These are phyloP conservation scores for Aspergillus pseudotamarii DNA, from an alignment of 2,329 filamentous ascomycete genomes.

Conservation along the genomic window DNA sequence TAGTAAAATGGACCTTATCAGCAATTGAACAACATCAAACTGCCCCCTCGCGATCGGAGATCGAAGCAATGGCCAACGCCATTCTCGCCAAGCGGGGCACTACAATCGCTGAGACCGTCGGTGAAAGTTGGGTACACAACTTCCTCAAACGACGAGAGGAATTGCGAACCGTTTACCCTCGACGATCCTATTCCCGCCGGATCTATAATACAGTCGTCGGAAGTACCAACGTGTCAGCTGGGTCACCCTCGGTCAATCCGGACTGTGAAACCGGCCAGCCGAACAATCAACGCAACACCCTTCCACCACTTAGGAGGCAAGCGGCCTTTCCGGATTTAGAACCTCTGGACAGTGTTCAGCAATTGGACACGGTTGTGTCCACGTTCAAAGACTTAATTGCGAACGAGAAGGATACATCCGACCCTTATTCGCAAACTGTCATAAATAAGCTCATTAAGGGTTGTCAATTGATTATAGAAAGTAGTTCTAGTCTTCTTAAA, in stretches of 20 bases:
- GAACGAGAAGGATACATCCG: neutral
- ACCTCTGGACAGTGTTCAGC: neutral
- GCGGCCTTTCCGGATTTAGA: neutral
- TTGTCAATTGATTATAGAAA: neutral
- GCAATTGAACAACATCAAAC: constrained; percentile 5
- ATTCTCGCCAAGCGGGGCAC: constrained; percentile 1
- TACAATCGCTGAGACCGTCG: constrained; percentile 1
- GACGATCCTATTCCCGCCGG: constrained; percentile 11
- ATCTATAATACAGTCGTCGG: neutral
- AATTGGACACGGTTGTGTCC: neutral
- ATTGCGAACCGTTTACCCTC: constrained; percentile 5
- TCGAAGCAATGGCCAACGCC: constrained; percentile 16
- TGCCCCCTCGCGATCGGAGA: neutral
- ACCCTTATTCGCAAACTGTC: neutral
- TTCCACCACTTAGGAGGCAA: neutral
- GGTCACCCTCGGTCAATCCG: neutral
- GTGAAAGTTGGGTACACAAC: constrained; percentile 13
- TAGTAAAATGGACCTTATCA: constrained; percentile 11
- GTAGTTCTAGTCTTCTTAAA: neutral
- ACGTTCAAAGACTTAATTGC: neutral
- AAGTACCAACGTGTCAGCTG: neutral
- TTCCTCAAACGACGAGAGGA: constrained; percentile 10
- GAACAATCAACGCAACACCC: neutral
- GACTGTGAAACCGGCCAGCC: neutral
- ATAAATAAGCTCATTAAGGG: neutral